These are phyloP conservation scores for Fraxinus dipetala DNA, from an alignment of 305 asterid genomes.

Conservation along the genomic window DNA sequence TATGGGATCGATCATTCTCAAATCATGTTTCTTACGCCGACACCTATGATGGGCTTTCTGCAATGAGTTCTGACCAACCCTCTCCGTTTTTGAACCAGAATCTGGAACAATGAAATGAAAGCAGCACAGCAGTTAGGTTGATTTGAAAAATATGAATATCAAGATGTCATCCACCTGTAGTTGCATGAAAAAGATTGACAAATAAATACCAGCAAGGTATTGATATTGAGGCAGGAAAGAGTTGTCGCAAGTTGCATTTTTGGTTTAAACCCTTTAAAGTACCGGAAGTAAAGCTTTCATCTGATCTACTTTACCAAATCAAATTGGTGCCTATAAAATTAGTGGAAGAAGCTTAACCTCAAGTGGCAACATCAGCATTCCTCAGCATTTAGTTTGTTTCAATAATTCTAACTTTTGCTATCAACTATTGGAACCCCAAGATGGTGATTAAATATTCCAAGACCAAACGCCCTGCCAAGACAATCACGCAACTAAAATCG, in stretches of 20 bases:
- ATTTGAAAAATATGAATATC: neutral
- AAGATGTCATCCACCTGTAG: neutral
- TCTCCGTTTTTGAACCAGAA: conserved; percentile 54
- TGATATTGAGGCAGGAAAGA: neutral
- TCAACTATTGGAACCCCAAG: neutral
- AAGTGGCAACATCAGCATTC: neutral
- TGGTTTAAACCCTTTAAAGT: neutral
- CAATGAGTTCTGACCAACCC: conserved; percentile 68
- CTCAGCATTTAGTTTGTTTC: neutral
- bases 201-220: neutral
- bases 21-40: conserved; percentile 81
- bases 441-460: neutral
- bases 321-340: neutral
- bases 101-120: conserved; percentile 30
- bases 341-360: neutral
- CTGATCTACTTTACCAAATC: neutral
- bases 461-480: neutral
- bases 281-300: neutral
- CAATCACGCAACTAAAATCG: neutral
- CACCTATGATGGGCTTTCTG: conserved; percentile 90
- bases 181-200: neutral
- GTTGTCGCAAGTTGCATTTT: neutral
- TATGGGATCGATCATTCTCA: conserved; percentile 52
- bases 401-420: neutral
- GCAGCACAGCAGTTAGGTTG: neutral